Base-by-base conservation (phyloP, 78 protist genomes). In the Chrysochromulina tobinii region DNA sequence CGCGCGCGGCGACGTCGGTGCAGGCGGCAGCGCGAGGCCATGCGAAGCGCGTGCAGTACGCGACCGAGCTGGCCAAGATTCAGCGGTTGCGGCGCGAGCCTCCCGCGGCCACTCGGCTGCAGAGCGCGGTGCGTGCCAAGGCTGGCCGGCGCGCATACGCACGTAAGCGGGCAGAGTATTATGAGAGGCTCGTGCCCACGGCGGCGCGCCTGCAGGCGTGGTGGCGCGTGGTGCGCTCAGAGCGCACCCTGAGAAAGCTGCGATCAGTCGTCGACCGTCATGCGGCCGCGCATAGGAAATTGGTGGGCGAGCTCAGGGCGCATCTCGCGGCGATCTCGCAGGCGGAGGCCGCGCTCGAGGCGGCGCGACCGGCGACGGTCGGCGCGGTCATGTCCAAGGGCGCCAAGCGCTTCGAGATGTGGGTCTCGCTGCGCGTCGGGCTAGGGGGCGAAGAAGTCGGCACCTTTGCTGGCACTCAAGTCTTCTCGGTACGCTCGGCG, bases 371-470 rank as follows among this genome's bases (percentile, higher is more conserved):
- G 7, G 64, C 23, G 23, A 59, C 64, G 64, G 23, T 12, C 23
- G 23, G 64, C 64, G 64, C 23, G 23, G 64, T 12, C 23, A 12
- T 12, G 64, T 59, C 64, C 23, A 7, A 12, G 23, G 38, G 38
- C 38, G 25, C 72, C 27, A 59, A 59, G 64, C 83, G 83, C 57
- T 75, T 75, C 57, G 83, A 75, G 83, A 75, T 75, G 83, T 75
- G 83, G 83, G 57, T 75, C 27, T 17, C 57, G 14, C 83, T 75
- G 27, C 54, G 21, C 38, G 57, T 75, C 21, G 83, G 83, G 18
- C 83, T 75, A 12, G 64, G 64, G 64, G 38, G 38, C 38, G 38
- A 38, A 38, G 38, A 38, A 38, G 38, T 38, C 38, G 38, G 38
- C 38, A 51, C 79, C 2, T 75, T 75, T 12, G 4, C 54, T 3